Evolutionary conservation across 2,329 filamentous ascomycete species (phyloP), one percentile per base, ranked within the genome.

Genomic region (Phyllosticta citrichinensis): DNA sequence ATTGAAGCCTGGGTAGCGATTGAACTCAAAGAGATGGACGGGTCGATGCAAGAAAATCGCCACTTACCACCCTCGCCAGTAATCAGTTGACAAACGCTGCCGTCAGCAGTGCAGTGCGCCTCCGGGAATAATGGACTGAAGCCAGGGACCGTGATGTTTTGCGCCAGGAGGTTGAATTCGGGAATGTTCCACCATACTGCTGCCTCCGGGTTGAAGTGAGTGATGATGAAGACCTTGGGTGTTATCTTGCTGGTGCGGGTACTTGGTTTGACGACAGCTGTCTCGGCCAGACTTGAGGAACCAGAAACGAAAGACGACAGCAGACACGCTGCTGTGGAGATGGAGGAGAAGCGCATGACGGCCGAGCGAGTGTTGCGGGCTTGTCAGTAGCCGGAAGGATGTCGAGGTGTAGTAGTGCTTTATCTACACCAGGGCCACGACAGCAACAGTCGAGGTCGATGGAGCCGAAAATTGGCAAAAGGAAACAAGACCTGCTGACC

Each of bases 51-150:
- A 50, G 17, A 56, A 19, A 19, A 11, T 55, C 25, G 55, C 12
- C 6, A 59, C 65, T 54, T 70, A 87, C 33, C 52, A 57, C 64
- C 53, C 70, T 87, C 74, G 61, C 87, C 87, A 1, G 84, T 83
- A 9, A 84, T 83, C 54, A 89, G 66, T 68, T 91, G 87, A 73
- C 88, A 91, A 55, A 91, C 75, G 2, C 79, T 76, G 30, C 80
- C 77, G 65, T 84, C 74, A 11, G 74, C 73, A 0, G 83, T 85
- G 71, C 88, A 92, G 70, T 86, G 83, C 0, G 85, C 80, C 19
- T 81, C 74, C 0, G 86, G 86, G 68, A 81, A 89, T 2, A 87
- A 72, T 67, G 86, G 84, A 0, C 85, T 88, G 11, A 88, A 76
- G 1, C 86, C 86, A 0, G 84, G 81, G 0, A 85, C 70, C 2